These are phyloP conservation scores for Ceratocystis harringtonii DNA, from an alignment of 2,329 filamentous ascomycete genomes.

Conservation along the genomic window DNA sequence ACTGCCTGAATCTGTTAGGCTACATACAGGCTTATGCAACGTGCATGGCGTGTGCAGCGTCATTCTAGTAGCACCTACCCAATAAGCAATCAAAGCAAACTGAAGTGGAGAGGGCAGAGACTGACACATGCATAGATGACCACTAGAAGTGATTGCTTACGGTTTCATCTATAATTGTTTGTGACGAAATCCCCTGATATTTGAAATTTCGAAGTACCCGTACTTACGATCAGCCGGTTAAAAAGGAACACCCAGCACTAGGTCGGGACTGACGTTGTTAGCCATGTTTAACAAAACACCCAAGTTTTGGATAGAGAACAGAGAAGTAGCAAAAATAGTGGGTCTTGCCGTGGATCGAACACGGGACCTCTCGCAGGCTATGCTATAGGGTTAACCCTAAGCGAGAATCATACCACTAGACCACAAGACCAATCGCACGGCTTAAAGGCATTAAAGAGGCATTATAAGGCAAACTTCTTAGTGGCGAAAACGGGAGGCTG, in stretches of 20 bases:
- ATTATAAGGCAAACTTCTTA: background rate
- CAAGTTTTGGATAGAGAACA: no score
- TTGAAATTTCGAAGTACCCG: no score
- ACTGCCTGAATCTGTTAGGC: background rate
- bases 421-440: slow-evolving; percentile 30
- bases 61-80: background rate
- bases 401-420: slow-evolving; percentile 60
- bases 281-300: no score
- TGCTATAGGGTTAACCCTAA: slow-evolving; percentile 38
- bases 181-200: no score
- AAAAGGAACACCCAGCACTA: no score
- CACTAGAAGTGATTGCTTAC: no score
- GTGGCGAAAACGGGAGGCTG: no score
- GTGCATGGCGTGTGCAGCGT: background rate
- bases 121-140: no score
- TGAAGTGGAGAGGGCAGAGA: background rate
- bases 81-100: background rate
- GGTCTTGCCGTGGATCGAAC: slow-evolving; percentile 20
- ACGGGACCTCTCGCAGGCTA: slow-evolving; percentile 20
- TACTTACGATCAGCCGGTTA: no score
- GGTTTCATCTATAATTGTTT: no score
- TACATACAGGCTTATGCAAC: background rate
- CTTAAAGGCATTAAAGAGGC: rapidly evolving
- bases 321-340: background rate
- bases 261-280: no score